phyloP scores from a whole-genome alignment of 164 flowering plant genomes.

The Kingdonia uniflora region DNA sequence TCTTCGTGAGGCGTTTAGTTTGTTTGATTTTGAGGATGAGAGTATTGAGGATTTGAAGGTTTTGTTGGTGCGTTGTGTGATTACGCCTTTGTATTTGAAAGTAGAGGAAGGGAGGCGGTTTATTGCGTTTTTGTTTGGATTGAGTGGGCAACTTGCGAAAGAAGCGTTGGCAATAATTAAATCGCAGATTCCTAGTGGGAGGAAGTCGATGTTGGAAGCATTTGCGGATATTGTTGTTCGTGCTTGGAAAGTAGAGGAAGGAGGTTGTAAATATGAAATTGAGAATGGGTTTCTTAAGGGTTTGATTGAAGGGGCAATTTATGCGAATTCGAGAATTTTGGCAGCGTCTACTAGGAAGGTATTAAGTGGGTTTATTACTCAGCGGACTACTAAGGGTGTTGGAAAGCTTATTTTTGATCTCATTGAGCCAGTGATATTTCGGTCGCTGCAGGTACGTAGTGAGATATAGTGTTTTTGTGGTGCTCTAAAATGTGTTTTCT shows the following conservation, averaged over 20 bases:
- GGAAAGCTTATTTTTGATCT: slow-evolving; percentile 77
- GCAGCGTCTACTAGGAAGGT: slow-evolving; percentile 76
- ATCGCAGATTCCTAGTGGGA: slow-evolving; percentile 82
- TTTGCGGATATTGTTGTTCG: slow-evolving; percentile 69
- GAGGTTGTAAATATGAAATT: slow-evolving; percentile 35
- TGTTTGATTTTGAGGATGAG: slow-evolving; percentile 90
- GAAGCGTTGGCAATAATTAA: slow-evolving; percentile 68
- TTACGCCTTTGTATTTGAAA: slow-evolving; percentile 77
- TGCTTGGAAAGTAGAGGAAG: slow-evolving; percentile 69
- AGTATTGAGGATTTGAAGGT: slow-evolving; percentile 90
- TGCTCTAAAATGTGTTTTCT: too few relatives aligned
- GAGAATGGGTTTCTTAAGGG: slow-evolving; percentile 66
- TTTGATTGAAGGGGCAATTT: slow-evolving; percentile 72
- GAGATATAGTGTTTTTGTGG: too few relatives aligned
- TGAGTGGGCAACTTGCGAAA: slow-evolving; percentile 58
- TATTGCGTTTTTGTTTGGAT: slow-evolving; percentile 55
- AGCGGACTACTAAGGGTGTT: slow-evolving; percentile 63
- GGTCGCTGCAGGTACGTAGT: slow-evolving; percentile 70
- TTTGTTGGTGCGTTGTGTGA: slow-evolving; percentile 59
- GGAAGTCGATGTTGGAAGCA: slow-evolving; percentile 77
- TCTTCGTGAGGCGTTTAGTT: slow-evolving; percentile 59
- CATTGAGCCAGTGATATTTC: slow-evolving; percentile 84
- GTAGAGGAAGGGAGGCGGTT: slow-evolving; percentile 80
- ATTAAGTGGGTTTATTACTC: slow-evolving; percentile 68
- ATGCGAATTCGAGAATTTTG: slow-evolving; percentile 43